Base-by-base conservation (phyloP, 371 early-diverging fungal species). In the Rhizopus sp. region DNA sequence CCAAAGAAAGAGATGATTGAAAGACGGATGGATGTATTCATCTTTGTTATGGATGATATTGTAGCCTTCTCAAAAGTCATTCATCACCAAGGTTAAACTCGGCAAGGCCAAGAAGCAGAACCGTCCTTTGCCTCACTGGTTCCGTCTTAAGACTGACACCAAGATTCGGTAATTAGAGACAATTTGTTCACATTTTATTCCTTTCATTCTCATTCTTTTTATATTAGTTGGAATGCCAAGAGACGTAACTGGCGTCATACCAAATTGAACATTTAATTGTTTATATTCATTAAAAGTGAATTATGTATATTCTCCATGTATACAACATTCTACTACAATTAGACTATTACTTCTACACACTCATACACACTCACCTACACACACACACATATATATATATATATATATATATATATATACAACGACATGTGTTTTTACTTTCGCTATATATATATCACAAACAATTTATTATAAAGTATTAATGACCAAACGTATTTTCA, bases 71-170 rank as follows among this genome's bases (percentile, higher is more conserved):
- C 85, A 92, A 83, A 98, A 98, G 91, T 84, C 93, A 65, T 97
- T 95, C 93, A 83, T 83, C 69, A 88, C 90, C 87, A 98, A 98
- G 94, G 92, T 94, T 79, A 91, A 89, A 69, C 89, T 98, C 75
- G 99, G 94, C 80, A 98, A 97, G 94, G 95, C 95, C 88, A 80
- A 82, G 79, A 95, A 94, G 90, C 97, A 98, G 86, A 96, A 97
- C 92, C 91, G 99, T 62, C 97, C 97, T 68, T 82, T 97, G 70
- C 99, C 99, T 63, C 88, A 92, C 82, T 98, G 97, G 98, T 92
- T 95, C 89, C 93, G 97, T 76, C 80, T 96, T 77, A 88, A 94
- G 80, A 88, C 96, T 61, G 96, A 94, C 76, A 93, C 90, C 89
- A 95, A 85, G 80, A 95, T 95, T 81, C 81, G 91, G 90, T 90